A percentile compares a stretch with the other conserved stretches of the same genome.
Evolutionary conservation across 1,284 basidiomycete genomes (phyloP).

Genomic region (Sparassis latifolia): DNA sequence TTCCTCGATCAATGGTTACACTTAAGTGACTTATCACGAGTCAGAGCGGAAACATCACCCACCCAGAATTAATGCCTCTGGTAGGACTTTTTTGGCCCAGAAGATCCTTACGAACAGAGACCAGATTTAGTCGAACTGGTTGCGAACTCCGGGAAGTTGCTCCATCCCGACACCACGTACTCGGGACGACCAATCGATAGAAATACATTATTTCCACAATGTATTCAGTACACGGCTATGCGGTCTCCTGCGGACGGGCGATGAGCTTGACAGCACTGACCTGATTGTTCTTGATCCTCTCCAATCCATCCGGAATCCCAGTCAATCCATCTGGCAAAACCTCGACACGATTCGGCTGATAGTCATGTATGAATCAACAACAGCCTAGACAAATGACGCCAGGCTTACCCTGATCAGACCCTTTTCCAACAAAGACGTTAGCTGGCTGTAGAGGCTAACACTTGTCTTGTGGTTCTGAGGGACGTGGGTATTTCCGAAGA

Average conservation of each 20-base stretch:
- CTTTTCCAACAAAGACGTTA: constrained; percentile 9
- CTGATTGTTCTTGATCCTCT: constrained; percentile 30
- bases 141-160: too few relatives aligned
- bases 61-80: too few relatives aligned
- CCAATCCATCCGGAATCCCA: constrained; percentile 38
- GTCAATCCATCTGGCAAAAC: constrained; percentile 39
- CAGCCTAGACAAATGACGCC: background rate
- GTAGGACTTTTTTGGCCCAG: too few relatives aligned
- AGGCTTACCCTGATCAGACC: constrained; percentile 12
- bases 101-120: too few relatives aligned
- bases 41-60: too few relatives aligned
- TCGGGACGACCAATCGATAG: too few relatives aligned
- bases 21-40: too few relatives aligned
- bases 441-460: constrained; percentile 7
- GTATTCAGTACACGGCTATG: background rate
- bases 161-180: too few relatives aligned
- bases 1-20: too few relatives aligned
- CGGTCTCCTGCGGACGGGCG: constrained; percentile 38
- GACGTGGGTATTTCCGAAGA: constrained; percentile 7
- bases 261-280: constrained; percentile 48
- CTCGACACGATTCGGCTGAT: constrained; percentile 25
- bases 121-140: too few relatives aligned
- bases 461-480: constrained; percentile 7
- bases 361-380: background rate
- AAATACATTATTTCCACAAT: too few relatives aligned